These are phyloP conservation scores for Ustilago crameri DNA, from an alignment of 1,284 basidiomycete species.

Conservation along the genomic window DNA sequence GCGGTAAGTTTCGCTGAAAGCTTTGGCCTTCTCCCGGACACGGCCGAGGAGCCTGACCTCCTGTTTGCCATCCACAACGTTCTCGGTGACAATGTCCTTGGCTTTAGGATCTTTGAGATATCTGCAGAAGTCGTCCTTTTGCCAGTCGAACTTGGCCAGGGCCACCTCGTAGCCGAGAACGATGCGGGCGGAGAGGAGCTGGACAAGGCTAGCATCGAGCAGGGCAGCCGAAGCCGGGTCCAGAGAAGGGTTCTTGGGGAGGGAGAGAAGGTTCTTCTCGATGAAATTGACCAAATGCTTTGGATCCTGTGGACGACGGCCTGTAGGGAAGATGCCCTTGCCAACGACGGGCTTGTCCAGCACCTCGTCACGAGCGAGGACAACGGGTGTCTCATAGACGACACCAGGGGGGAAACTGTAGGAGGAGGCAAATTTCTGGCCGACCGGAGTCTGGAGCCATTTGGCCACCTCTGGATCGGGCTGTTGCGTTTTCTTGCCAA, in stretches of 20 bases:
- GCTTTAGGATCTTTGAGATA: neutral
- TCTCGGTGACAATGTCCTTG: neutral
- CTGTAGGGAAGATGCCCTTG: conserved; percentile 15
- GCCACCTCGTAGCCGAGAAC: conserved; percentile 20
- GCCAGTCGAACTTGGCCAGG: conserved; percentile 12
- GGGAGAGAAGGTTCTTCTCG: neutral
- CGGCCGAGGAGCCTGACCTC: conserved; percentile 10
- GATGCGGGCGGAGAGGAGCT: conserved; percentile 7
- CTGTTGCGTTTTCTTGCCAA: neutral
- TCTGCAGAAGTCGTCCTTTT: conserved; percentile 4
- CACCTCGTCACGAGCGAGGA: neutral
- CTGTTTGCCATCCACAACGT: conserved; percentile 12
- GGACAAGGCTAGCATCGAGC: conserved; percentile 11
- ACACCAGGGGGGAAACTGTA: neutral
- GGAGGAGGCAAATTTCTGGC: neutral
- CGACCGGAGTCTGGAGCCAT: neutral
- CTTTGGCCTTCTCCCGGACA: conserved; percentile 14
- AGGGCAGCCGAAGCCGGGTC: neutral
- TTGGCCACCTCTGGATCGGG: neutral
- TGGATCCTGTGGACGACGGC: conserved; percentile 22
- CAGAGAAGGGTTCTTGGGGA: neutral
- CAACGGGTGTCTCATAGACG: neutral
- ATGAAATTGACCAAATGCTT: conserved; percentile 6
- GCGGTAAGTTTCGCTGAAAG: neutral
- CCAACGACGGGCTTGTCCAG: conserved; percentile 3